A percentile compares a stretch with the other conserved stretches of the same genome.
phyloP scores from a whole-genome alignment of 2,329 filamentous ascomycete species.

The Colletotrichum orbiculare region DNA sequence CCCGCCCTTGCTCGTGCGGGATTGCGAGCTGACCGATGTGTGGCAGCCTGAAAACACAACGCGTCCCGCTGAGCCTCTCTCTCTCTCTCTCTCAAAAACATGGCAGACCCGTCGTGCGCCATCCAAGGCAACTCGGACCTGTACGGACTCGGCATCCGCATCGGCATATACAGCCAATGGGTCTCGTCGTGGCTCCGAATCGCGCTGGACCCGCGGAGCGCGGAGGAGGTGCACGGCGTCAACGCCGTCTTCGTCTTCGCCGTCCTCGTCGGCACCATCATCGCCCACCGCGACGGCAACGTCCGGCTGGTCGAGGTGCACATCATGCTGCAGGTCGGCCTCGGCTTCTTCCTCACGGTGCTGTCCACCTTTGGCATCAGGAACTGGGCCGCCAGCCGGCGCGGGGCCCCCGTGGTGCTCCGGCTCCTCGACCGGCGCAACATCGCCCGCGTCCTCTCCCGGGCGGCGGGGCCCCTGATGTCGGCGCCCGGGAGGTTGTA shows the following conservation, averaged over 20 bases:
- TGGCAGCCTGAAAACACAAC: no score
- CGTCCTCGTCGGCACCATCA: conserved; percentile 4
- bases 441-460: not conserved
- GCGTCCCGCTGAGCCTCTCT: no score
- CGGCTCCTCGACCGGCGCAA: conserved; percentile 5
- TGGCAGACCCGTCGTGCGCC: not conserved
- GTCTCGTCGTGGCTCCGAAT: conserved; percentile 1
- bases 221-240: not conserved
- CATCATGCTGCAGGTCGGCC: conserved; percentile 16
- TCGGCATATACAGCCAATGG: conserved; percentile 19
- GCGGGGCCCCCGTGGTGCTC: not conserved
- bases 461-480: no score
- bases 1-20: no score
- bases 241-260: conserved; percentile 22
- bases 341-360: conserved; percentile 14
- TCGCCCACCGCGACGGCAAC: not conserved
- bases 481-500: no score
- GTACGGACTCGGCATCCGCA: conserved; percentile 19
- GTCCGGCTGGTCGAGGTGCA: conserved; percentile 2
- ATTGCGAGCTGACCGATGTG: no score
- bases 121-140: conserved; percentile 12
- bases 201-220: not conserved
- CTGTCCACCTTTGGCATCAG: conserved; percentile 13
- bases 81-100: no score
- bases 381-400: not conserved